These are phyloP conservation scores for Cladorrhinum samala DNA, from an alignment of 495 filamentous ascomycete species.

Conservation along the genomic window DNA sequence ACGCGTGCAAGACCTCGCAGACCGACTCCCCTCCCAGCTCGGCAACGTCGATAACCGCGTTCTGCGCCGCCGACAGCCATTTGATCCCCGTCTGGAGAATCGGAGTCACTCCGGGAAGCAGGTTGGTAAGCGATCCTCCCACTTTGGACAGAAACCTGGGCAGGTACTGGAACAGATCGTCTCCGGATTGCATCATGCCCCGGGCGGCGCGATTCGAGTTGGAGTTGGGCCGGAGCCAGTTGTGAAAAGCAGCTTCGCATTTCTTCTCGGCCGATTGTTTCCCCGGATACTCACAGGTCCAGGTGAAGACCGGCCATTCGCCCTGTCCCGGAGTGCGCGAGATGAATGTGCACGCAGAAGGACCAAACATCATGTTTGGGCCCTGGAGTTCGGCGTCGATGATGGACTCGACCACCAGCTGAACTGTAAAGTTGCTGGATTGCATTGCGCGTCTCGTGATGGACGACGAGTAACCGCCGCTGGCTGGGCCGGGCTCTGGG, in stretches of 20 bases:
- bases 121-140: not conserved
- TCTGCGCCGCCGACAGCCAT: slow-evolving; percentile 12
- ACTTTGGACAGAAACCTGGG: slow-evolving; percentile 12
- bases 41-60: slow-evolving; percentile 10
- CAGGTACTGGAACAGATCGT: slow-evolving; percentile 9
- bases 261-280: slow-evolving; percentile 12
- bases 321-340: not conserved
- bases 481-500: not conserved
- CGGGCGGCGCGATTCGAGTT: not conserved
- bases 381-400: slow-evolving; percentile 4
- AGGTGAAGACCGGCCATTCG: slow-evolving; percentile 10
- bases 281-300: slow-evolving; percentile 18
- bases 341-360: slow-evolving; percentile 13
- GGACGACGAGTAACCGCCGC: not conserved
- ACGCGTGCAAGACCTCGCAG: slow-evolving; percentile 11
- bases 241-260: slow-evolving; percentile 11
- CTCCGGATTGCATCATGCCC: not conserved
- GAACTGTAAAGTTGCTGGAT: slow-evolving; percentile 18
- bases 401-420: slow-evolving; percentile 10
- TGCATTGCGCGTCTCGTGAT: not conserved
- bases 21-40: slow-evolving; percentile 9
- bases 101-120: slow-evolving; percentile 12
- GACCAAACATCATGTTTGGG: slow-evolving; percentile 14
- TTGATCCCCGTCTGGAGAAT: slow-evolving; percentile 4
- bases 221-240: slow-evolving; percentile 12